Evolutionary conservation across 2,329 filamentous ascomycete genomes (phyloP), one percentile per base, ranked within the genome.

Genomic region (Albifimbria verrucaria): DNA sequence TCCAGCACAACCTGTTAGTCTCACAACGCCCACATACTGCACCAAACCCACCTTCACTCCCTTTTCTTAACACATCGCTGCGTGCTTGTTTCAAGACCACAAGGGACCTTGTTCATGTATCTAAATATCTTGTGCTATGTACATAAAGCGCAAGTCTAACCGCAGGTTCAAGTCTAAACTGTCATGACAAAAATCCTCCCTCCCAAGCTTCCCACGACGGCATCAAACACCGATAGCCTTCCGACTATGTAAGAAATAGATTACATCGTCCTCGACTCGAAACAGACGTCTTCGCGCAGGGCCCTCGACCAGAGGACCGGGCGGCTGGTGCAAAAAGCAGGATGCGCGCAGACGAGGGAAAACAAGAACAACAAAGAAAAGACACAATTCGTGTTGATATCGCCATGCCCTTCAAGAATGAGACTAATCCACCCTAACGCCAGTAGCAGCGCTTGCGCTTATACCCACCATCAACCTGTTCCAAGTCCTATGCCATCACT

Each of bases 361-460:
- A 54, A 55, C 62, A 55, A 50, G 25, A 54, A 50, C n/a, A 45
- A 59, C 55, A 59, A 58, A 61, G 11, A 12, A 39, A 39, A 39
- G 4, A 39, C 32, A 39, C 32, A 39, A 39, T 12, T n/a, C 32
- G 32, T 39, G 32, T 39, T 65, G 56, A 59, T 62, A 59, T 65
- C 65, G 65, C 65, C 65, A 69, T 69, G 66, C 64, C 62, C 59
- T 25, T 55, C 57, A 58, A 68, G 60, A 55, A 62, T 54, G 58
- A 60, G 59, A 55, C 58, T 59, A 62, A 52, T 59, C 59, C 59
- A 56, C 63, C 66, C 58, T 60, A 68, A 69, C 66, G 66, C 66
- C 67, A 53, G 49, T 51, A 62, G 54, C 61, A 61, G 53, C 57
- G 32, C 18, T 39, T 39, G 4, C 11, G 12, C 32, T 39, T 39